These are phyloP conservation scores for Penicillium decumbens DNA, from an alignment of 2,329 filamentous ascomycete species.

Conservation along the genomic window DNA sequence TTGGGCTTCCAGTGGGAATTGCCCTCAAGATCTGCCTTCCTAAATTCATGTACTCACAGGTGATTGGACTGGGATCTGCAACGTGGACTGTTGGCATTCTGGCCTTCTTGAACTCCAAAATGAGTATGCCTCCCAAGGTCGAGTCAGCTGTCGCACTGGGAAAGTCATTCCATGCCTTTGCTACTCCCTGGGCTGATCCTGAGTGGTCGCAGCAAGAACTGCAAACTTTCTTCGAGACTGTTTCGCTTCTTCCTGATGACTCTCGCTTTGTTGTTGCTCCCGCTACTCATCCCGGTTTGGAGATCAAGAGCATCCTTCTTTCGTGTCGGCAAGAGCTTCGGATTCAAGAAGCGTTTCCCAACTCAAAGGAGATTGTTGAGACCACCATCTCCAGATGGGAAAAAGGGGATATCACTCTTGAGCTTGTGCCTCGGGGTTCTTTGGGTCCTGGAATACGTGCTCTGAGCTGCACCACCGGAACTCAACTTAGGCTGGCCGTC, in stretches of 20 bases:
- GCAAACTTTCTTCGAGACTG: constrained; percentile 44
- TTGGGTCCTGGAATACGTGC: constrained; percentile 35
- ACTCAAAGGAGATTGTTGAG: constrained; percentile 33
- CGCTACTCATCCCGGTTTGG: constrained; percentile 41
- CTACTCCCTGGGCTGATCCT: constrained; percentile 41
- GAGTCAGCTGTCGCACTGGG: constrained; percentile 33
- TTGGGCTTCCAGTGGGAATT: constrained; percentile 48
- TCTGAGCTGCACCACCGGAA: constrained; percentile 29
- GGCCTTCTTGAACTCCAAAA: constrained; percentile 46
- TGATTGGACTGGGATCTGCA: constrained; percentile 47
- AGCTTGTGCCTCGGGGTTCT: constrained; percentile 32
- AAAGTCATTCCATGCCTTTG: constrained; percentile 43
- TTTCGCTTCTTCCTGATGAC: constrained; percentile 41
- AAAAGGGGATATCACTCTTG: constrained; percentile 28
- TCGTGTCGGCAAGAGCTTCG: constrained; percentile 35
- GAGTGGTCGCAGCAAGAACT: constrained; percentile 51
- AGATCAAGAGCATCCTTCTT: constrained; percentile 41
- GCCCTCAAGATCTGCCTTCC: constrained; percentile 40
- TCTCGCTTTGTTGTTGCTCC: constrained; percentile 43
- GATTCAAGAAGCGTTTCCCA: constrained; percentile 45
- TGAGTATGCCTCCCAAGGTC: constrained; percentile 45
- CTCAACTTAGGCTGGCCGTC: constrained; percentile 30
- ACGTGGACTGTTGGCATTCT: constrained; percentile 53
- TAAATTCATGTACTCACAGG: constrained; percentile 43
- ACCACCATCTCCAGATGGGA: constrained; percentile 34